Base-by-base conservation (phyloP, 164 flowering plant species). In the Vitis rupestris region DNA sequence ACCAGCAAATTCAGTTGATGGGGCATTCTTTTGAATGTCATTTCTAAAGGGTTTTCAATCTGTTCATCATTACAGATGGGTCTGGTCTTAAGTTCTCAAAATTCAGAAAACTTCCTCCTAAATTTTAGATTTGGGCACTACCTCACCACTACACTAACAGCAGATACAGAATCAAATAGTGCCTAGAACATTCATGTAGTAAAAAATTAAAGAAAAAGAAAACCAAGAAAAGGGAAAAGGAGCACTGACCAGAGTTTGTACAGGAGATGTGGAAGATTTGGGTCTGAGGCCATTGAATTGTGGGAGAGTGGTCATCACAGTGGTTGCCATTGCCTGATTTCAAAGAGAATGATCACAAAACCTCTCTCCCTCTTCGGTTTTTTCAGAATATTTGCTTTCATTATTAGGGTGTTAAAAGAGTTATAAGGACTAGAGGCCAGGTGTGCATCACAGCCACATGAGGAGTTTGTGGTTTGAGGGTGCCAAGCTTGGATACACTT, bases 241-340 rank as follows among this genome's bases (percentile, higher is more conserved):
- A 37, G 44, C 3, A 66, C 82, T 79, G 1, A 92, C 97, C 92
- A 83, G 61, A 73, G 74, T 78, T 62, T 70, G 70, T 2, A 77
- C 75, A 17, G 80, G 87, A 49, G 84, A 61, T 10, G 82, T 56
- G 51, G 86, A 68, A 58, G 81, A 10, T 10, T 70, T 74, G 79
- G 87, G 66, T 70, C 78, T 87, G 1, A 94, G 88, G 10, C 93
- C 96, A 79, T 64, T 86, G 87, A 89, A 88, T 29, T 85, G 90
- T 0, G 97, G 94, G 58, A 91, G 83, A 61, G 91, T 77, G 50
- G 87, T 83, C 82, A 77, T 75, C 68, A 80, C 72, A 52, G 87
- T 77, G 57, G 82, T 68, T 56, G 91, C 84, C 85, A 83, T 81
- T 75, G 72, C 47, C 58, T 50, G 14, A 58, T 44, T 47, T 15